Percentiles rank a stretch among this genome's conserved stretches.
phyloP scores from a whole-genome alignment of 257 asterid species.

The Ocimum tenuiflorum region DNA sequence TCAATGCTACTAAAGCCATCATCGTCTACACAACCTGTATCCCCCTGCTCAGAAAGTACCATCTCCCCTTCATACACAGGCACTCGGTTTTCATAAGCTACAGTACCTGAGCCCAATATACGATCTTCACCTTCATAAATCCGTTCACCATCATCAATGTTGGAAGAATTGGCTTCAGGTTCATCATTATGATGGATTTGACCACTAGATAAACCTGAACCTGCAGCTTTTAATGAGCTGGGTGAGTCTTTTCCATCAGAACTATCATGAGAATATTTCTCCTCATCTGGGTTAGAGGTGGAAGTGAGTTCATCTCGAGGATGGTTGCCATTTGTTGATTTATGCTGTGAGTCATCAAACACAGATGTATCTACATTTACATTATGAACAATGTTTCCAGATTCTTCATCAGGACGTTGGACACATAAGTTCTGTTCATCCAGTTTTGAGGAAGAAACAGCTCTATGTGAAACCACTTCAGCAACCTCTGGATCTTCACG shows the following conservation, averaged over 20 bases:
- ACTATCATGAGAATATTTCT: conserved; percentile 27
- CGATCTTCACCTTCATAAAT: conserved; percentile 91
- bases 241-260: conserved; percentile 30
- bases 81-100: conserved; percentile 46
- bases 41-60: conserved; percentile 72
- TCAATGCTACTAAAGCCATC: conserved; percentile 31
- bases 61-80: conserved; percentile 97
- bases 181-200: conserved; percentile 28
- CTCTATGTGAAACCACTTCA: conserved; percentile 34
- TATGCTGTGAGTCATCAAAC: conserved; percentile 23
- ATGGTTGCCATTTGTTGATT: conserved; percentile 23
- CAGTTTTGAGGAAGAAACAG: conserved; percentile 23
- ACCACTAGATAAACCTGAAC: conserved; percentile 34
- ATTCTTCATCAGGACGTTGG: conserved; percentile 27
- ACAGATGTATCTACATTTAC: conserved; percentile 23
- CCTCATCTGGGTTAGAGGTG: conserved; percentile 28
- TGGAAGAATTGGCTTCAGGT: conserved; percentile 36
- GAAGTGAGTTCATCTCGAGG: conserved; percentile 24
- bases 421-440: conserved; percentile 25
- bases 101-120: conserved; percentile 56
- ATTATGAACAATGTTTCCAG: conserved; percentile 13
- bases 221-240: conserved; percentile 30
- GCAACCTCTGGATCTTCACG: conserved; percentile 20
- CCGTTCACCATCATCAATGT: conserved; percentile 53
- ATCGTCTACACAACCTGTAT: conserved; percentile 27